Evolutionary conservation across 2,329 filamentous ascomycete species (phyloP), one percentile per base, ranked within the genome.

Genomic region (Sporothrix inflata): DNA sequence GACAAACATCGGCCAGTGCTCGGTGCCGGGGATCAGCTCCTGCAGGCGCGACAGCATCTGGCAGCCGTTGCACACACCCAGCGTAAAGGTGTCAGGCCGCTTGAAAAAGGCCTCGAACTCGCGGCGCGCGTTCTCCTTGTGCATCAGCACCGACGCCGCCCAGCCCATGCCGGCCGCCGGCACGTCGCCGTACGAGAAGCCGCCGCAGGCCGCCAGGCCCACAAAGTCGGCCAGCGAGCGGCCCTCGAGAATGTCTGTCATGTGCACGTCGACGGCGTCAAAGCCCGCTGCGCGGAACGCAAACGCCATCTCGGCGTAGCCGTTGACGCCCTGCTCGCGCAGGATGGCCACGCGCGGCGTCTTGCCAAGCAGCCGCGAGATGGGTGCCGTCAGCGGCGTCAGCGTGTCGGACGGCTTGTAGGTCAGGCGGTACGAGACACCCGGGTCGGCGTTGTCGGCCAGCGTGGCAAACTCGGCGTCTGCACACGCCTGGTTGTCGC

Each of bases 31-130:
- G 75, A 98, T 97, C 70, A 97, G 85, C 73, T 91, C 89, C 79
- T 93, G 93, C 82, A 97, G 84, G 68, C 94, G 90, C 6, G 92
- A 92, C 53, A 98, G 85, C 89, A 98, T 97, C 82, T 99, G 96
- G 80, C 96, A 98, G 68, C 96, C 96, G 80, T 99, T 99, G 87
- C 96, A 98, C 45, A 98, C 94, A 77, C 96, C 96, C 0, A 99
- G 87, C 0, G 94, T 87, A 81, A 99, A 98, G 0, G 96, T 98
- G 79, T 98, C 94, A 53, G 90, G 88, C 40, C 96, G 89, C 76
- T 90, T 87, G 84, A 98, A 98, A 87, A 98, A 98, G 66, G 84
- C 82, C 77, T 91, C 85, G 83, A 98, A 98, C 76, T 95, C 92
- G 72, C 87, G 85, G 55, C 94, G 89, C 1, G 88, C 87, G 55